Evolutionary conservation across 208 protist species (phyloP).

Genomic region (Trypanosoma cruzi): DNA sequence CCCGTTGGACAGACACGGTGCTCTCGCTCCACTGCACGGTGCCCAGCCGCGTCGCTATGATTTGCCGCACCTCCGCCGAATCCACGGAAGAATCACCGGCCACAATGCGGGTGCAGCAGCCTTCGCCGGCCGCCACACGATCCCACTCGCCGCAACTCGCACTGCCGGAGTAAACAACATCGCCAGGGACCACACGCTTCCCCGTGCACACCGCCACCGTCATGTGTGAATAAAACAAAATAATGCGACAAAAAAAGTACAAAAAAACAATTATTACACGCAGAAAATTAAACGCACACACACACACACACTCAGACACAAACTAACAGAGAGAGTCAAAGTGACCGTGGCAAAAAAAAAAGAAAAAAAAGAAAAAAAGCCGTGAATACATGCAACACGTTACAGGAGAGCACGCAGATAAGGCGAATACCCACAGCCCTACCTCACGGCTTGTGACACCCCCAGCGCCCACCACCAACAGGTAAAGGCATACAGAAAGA

Average conservation of each 20-base stretch:
- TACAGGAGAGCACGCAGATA: not conserved
- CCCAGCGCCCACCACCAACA: too few species aligned
- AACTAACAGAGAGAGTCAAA: not conserved
- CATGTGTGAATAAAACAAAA: slow-evolving; percentile 1
- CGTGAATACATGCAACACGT: not conserved
- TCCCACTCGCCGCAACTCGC: slow-evolving; percentile 2
- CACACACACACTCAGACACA: not conserved
- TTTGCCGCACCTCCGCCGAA: slow-evolving; percentile 18
- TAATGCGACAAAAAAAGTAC: not conserved
- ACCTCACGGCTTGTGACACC: too few species aligned
- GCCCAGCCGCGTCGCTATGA: slow-evolving; percentile 54
- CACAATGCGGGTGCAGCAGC: slow-evolving; percentile 53
- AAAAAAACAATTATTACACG: not conserved
- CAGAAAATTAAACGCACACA: not conserved
- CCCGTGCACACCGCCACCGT: slow-evolving; percentile 28
- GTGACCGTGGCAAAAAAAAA: not conserved
- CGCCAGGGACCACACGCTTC: slow-evolving; percentile 45
- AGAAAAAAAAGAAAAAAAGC: slow-evolving; percentile 1
- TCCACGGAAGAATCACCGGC: not conserved
- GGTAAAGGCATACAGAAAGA: not conserved
- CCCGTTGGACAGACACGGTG: slow-evolving; percentile 46
- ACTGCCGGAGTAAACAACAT: slow-evolving; percentile 42
- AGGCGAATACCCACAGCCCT: not conserved
- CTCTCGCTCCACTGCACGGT: slow-evolving; percentile 78
- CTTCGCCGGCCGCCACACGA: slow-evolving; percentile 47